phyloP scores from a whole-genome alignment of 78 protist species.

The Diacronema lutheri region DNA sequence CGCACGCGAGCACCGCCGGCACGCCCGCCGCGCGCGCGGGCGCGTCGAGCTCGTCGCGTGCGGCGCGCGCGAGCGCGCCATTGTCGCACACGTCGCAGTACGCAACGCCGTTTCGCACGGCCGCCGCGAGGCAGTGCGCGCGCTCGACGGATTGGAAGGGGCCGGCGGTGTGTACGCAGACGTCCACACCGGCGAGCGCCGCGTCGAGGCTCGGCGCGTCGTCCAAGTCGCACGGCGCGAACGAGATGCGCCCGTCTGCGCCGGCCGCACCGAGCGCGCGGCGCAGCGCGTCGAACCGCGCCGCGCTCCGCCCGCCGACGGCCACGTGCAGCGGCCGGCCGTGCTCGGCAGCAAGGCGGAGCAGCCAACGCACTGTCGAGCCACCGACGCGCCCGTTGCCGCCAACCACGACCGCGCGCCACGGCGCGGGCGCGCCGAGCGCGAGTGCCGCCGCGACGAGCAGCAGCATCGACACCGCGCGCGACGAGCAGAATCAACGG shows the following conservation, averaged over 20 bases:
- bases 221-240: neutral
- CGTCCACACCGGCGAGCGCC: neutral
- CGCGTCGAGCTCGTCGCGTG: neutral
- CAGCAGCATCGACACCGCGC: too few relatives aligned
- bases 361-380: neutral
- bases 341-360: neutral
- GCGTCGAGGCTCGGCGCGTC: neutral
- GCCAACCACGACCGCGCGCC: slow-evolving; percentile 1
- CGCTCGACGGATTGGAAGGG: neutral
- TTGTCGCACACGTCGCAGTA: slow-evolving; percentile 12
- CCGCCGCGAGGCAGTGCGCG: neutral
- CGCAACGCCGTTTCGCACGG: neutral
- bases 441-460: too few relatives aligned
- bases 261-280: neutral
- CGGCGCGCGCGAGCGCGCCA: neutral
- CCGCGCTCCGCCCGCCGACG: neutral
- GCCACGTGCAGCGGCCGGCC: neutral
- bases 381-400: slow-evolving; percentile 8
- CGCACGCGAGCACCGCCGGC: neutral
- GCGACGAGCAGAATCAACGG: too few relatives aligned
- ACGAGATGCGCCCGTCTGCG: neutral
- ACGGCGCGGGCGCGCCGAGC: too few relatives aligned
- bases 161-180: slow-evolving; percentile 1
- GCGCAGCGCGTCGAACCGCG: neutral
- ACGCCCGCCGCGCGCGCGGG: neutral